Evolutionary conservation across 345 rosid species (phyloP).

Genomic region (Bretschneidera sinensis): DNA sequence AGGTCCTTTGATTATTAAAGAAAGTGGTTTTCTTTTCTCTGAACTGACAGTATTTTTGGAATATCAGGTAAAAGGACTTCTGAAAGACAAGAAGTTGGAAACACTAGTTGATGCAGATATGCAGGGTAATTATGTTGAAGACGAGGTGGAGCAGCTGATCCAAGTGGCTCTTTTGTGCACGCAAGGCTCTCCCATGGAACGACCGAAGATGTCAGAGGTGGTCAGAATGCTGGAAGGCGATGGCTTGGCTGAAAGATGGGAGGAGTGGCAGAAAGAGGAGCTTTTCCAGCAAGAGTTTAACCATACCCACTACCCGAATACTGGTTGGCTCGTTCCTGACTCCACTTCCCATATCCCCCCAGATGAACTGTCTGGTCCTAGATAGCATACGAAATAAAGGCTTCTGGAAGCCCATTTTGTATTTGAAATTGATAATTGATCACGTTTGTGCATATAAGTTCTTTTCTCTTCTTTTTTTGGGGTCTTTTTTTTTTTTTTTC

Average conservation of each 20-base stretch:
- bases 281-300: slow-evolving; percentile 51
- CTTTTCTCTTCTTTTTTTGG: not conserved
- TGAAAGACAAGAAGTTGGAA: slow-evolving; percentile 71
- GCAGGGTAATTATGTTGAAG: slow-evolving; percentile 47
- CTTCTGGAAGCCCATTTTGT: slow-evolving; percentile 16
- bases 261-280: slow-evolving; percentile 94
- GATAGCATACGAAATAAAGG: slow-evolving; percentile 35
- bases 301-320: slow-evolving; percentile 29
- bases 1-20: not conserved
- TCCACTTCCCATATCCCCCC: slow-evolving; percentile 59
- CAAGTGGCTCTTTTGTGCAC: slow-evolving; percentile 89
- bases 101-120: slow-evolving; percentile 66
- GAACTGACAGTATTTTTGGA: not conserved
- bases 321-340: slow-evolving; percentile 49
- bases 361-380: slow-evolving; percentile 79
- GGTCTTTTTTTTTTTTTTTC: too few species aligned
- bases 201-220: slow-evolving; percentile 92
- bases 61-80: slow-evolving; percentile 83
- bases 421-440: slow-evolving; percentile 8
- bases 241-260: slow-evolving; percentile 88
- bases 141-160: slow-evolving; percentile 75
- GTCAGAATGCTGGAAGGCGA: slow-evolving; percentile 97
- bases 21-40: too few species aligned
- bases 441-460: slow-evolving; percentile 35
- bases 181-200: slow-evolving; percentile 65